Evolutionary conservation across 305 asterid genomes (phyloP), one percentile per base, ranked within the genome.

Genomic region (Withania somnifera): DNA sequence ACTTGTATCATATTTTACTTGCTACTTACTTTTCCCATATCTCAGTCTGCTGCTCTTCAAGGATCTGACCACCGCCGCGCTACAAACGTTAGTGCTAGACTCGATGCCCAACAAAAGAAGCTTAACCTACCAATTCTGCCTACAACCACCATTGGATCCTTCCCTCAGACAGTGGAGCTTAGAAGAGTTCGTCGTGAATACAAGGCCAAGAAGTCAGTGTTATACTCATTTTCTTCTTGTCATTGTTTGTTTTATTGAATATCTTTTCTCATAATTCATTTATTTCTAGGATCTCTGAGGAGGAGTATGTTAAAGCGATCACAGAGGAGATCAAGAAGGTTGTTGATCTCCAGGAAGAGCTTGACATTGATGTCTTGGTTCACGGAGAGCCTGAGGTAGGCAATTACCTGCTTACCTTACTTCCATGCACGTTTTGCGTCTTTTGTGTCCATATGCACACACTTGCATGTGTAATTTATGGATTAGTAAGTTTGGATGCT

Each of bases 351-450:
- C 97, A 92, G 89, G 97, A 92, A 87, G 95, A 92, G 82, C 94
- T 91, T 40, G 97, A 92, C 81, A 92, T 92, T 80, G 95, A 92
- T 86, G 97, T 92, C 85, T 93, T 91, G 67, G 95, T 91, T 77
- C 97, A 93, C 10, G 97, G 97, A 86, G 96, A 91, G 86, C 97
- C 97, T 77, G 97, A 93, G 94, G 95, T 91, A 82, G 78, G 45
- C 20, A 63, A 26, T 45, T 47, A 3, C 40, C 79, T 24, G 11
- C 57, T 71, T 71, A 42, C 11, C 36, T 7, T 19, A 6, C 78
- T 38, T 20, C 34, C 34, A 1, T 69, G 2, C 34, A 11, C 11
- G 36, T 11, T 68, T 38, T 38, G 78, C n/a, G 1, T n/a, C 3
- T 53, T 68, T 36, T 34, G 8, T 68, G 68, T 15, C 56, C 42